These are phyloP conservation scores for Alopecurus myosuroides DNA, from an alignment of 176 grass and related monocot genomes.

Conservation along the genomic window DNA sequence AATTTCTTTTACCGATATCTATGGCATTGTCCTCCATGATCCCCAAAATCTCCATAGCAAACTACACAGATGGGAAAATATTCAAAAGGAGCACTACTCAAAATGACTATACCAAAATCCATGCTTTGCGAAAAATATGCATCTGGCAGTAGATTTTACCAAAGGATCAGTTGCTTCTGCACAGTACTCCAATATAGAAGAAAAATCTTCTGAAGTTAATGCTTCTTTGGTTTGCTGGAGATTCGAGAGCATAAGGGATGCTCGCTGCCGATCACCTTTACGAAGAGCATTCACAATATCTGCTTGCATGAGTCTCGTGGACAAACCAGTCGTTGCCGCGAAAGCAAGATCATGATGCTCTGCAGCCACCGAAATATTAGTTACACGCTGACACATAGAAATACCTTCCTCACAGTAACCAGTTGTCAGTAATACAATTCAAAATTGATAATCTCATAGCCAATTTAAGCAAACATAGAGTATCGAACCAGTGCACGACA, in stretches of 20 bases:
- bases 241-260: conserved; percentile 62
- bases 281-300: conserved; percentile 70
- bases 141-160: conserved; percentile 48
- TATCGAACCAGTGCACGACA: background rate
- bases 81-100: conserved; percentile 17
- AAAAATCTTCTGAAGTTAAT: conserved; percentile 56
- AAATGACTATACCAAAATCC: conserved; percentile 31
- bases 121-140: conserved; percentile 5
- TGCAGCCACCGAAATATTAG: conserved; percentile 30
- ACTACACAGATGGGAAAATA: conserved; percentile 50
- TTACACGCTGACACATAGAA: background rate
- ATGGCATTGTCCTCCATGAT: conserved; percentile 58
- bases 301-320: conserved; percentile 40
- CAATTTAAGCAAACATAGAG: background rate
- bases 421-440: background rate
- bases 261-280: conserved; percentile 57
- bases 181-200: conserved; percentile 79
- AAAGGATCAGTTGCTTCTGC: conserved; percentile 62
- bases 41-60: conserved; percentile 70
- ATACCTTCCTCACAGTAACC: background rate
- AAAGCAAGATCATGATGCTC: conserved; percentile 37
- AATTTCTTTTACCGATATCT: conserved; percentile 38
- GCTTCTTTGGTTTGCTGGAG: conserved; percentile 32
- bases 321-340: conserved; percentile 16
- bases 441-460: background rate